These are phyloP conservation scores for Geosmithia morbida DNA, from an alignment of 2,329 filamentous ascomycete genomes.

Conservation along the genomic window DNA sequence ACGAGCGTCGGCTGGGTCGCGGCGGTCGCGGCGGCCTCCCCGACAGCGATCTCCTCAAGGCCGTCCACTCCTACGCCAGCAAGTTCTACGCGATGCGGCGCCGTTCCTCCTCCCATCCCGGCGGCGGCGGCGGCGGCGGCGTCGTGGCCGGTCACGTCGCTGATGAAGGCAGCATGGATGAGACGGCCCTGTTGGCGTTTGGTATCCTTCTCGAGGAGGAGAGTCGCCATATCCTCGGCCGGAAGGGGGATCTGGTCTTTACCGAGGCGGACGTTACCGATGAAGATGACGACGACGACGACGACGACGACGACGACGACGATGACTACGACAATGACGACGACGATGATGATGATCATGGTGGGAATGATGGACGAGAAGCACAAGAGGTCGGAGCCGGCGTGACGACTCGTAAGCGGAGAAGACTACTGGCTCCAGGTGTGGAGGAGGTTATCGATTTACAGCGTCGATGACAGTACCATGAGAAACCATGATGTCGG, in stretches of 20 bases:
- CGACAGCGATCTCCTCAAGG: constrained; percentile 53
- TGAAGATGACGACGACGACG: background rate
- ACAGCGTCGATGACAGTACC: no score
- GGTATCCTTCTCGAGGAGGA: constrained; percentile 65
- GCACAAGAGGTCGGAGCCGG: background rate
- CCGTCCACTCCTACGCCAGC: constrained; percentile 53
- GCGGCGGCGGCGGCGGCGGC: constrained; percentile 3
- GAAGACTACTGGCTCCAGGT: no score
- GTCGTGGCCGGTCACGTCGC: constrained; percentile 14
- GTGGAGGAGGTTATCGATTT: no score
- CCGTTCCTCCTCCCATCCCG: background rate
- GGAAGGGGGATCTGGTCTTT: constrained; percentile 56
- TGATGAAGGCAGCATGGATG: constrained; percentile 54
- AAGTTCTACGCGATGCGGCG: constrained; percentile 37
- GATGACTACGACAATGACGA: background rate
- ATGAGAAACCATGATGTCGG: no score
- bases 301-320: no score
- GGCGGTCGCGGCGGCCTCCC: constrained; percentile 37
- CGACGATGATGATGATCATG: no score
- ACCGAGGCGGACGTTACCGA: constrained; percentile 32
- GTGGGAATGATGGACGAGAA: background rate
- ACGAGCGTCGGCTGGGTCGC: constrained; percentile 37
- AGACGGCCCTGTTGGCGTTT: constrained; percentile 62
- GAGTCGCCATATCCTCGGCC: constrained; percentile 43
- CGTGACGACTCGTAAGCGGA: no score